phyloP scores from a whole-genome alignment of 2,329 filamentous ascomycete genomes.

The Sclerotinia nivalis region DNA sequence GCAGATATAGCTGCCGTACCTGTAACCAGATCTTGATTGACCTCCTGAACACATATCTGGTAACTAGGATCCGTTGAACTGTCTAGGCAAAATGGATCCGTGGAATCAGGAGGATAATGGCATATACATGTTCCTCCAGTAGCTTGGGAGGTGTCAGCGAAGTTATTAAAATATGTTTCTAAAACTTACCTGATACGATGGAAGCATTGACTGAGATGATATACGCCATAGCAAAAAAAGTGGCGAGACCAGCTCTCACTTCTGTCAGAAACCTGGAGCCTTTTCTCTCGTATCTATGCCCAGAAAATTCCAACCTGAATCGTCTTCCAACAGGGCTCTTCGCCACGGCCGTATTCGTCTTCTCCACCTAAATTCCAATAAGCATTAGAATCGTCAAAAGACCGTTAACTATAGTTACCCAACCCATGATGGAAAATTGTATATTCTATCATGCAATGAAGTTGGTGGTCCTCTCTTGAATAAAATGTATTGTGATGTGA shows the following conservation, averaged over 20 bases:
- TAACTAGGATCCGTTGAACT: slow-evolving; percentile 46
- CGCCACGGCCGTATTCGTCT: slow-evolving; percentile 53
- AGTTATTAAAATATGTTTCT: not conserved
- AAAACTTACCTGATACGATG: slow-evolving; percentile 44
- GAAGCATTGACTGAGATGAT: slow-evolving; percentile 66
- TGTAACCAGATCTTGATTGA: slow-evolving; percentile 70
- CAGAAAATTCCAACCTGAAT: slow-evolving; percentile 80
- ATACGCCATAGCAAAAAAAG: slow-evolving; percentile 68
- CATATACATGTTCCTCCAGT: slow-evolving; percentile 31
- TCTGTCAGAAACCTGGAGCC: slow-evolving; percentile 81
- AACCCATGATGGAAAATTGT: slow-evolving; percentile 34
- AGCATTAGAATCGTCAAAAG: slow-evolving; percentile 36
- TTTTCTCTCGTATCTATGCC: slow-evolving; percentile 59
- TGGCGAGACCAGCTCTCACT: slow-evolving; percentile 77
- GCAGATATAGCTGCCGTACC: slow-evolving; percentile 82
- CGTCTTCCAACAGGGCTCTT: slow-evolving; percentile 65
- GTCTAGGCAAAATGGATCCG: slow-evolving; percentile 29
- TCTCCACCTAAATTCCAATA: slow-evolving; percentile 56
- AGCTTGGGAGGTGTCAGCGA: slow-evolving; percentile 24
- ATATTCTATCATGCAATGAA: slow-evolving; percentile 1
- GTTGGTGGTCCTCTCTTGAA: not conserved
- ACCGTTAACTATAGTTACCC: slow-evolving; percentile 31
- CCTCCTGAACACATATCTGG: slow-evolving; percentile 61
- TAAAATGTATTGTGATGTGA: not conserved
- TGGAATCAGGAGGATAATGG: slow-evolving; percentile 21